A percentile compares a stretch with the other conserved stretches of the same genome.
Evolutionary conservation across 1,284 basidiomycete species (phyloP).

Genomic region (Binderoboletus segoi): DNA sequence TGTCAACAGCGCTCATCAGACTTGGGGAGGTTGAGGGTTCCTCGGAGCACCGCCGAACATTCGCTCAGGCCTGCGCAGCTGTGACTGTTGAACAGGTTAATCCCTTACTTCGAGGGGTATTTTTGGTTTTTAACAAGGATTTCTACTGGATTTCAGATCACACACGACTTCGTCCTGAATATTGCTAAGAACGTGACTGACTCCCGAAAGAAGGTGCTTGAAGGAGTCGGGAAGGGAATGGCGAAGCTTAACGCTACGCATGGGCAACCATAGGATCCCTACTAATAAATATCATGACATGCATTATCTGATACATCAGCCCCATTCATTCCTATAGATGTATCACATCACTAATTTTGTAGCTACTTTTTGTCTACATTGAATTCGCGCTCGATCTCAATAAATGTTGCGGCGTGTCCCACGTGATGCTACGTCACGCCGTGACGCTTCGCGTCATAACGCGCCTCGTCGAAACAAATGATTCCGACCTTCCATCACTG

Average conservation of each 20-base stretch:
- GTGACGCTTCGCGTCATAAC: conserved; percentile 34
- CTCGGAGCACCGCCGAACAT: conserved; percentile 51
- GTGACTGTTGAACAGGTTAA: conserved; percentile 46
- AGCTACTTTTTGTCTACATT: too few species aligned
- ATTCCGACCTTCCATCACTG: conserved; percentile 1
- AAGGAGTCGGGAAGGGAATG: conserved; percentile 71
- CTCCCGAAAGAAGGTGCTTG: conserved; percentile 67
- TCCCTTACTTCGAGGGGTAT: neutral
- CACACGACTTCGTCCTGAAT: conserved; percentile 62
- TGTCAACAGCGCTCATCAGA: conserved; percentile 54
- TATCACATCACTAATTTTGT: conserved; percentile 9
- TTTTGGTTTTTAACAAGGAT: neutral
- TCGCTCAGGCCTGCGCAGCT: conserved; percentile 53
- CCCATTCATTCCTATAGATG: conserved; percentile 34
- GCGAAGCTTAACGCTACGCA: conserved; percentile 54
- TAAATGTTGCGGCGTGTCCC: neutral
- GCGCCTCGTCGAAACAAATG: conserved; percentile 13
- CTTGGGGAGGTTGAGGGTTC: conserved; percentile 53
- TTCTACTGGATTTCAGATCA: conserved; percentile 46
- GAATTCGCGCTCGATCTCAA: too few species aligned
- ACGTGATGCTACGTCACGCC: conserved; percentile 19
- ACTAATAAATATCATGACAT: conserved; percentile 1
- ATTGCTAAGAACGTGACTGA: conserved; percentile 68
- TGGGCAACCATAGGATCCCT: conserved; percentile 26
- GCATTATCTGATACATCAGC: conserved; percentile 17